phyloP scores from a whole-genome alignment of 2,329 filamentous ascomycete species.

The Claviceps pazoutovae region DNA sequence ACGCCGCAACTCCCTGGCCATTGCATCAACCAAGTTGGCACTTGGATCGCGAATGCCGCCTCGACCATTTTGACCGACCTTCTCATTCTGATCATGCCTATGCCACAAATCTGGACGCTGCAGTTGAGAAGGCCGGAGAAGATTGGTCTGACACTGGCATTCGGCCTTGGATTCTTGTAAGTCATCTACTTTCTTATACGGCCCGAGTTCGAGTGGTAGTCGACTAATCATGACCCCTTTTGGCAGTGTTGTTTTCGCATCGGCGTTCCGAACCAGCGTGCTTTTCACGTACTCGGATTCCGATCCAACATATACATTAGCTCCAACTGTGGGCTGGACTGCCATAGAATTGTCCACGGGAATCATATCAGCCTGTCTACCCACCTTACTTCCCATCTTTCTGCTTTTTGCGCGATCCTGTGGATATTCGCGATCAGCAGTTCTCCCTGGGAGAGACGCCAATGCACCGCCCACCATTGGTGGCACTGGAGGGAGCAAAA shows the following conservation, averaged over 20 bases:
- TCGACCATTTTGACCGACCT: slow-evolving; percentile 34
- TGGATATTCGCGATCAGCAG: slow-evolving; percentile 22
- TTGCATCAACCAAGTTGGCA: slow-evolving; percentile 35
- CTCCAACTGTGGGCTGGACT: slow-evolving; percentile 32
- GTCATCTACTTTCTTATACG: slow-evolving; percentile 5
- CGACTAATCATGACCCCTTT: neutral
- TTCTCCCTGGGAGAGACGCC: slow-evolving; percentile 14
- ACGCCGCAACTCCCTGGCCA: slow-evolving; percentile 27
- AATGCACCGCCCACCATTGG: slow-evolving; percentile 10
- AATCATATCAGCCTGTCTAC: slow-evolving; percentile 39
- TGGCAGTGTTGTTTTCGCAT: slow-evolving; percentile 31
- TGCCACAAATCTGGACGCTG: slow-evolving; percentile 31
- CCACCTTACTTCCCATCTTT: slow-evolving; percentile 34
- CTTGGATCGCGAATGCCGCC: slow-evolving; percentile 35
- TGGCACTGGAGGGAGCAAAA: slow-evolving; percentile 7
- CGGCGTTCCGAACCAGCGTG: slow-evolving; percentile 31
- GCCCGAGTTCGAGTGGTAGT: neutral
- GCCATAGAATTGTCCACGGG: slow-evolving; percentile 34
- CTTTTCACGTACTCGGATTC: slow-evolving; percentile 27
- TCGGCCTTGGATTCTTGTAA: slow-evolving; percentile 30
- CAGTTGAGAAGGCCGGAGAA: slow-evolving; percentile 27
- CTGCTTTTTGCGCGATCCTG: slow-evolving; percentile 22
- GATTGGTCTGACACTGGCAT: slow-evolving; percentile 29
- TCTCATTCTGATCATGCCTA: slow-evolving; percentile 29
- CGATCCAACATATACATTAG: slow-evolving; percentile 33